Evolutionary conservation across 345 rosid species (phyloP), one percentile per base, ranked within the genome.

Genomic region (Ceriops decandra): DNA sequence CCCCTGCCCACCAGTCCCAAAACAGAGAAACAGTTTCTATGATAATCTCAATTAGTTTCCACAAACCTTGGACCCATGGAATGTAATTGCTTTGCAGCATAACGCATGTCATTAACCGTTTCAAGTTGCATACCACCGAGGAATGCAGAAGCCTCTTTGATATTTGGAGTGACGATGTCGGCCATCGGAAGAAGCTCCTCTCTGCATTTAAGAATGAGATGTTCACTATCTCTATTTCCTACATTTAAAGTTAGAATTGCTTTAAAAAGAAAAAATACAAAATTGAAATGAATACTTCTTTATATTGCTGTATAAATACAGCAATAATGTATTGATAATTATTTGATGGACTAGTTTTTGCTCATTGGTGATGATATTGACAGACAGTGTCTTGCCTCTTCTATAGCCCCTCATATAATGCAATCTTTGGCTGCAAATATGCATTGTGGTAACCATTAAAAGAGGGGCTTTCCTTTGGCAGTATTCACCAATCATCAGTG

Each of bases 91-190:
- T 88, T 85, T 46, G 85, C 95, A 8, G 96, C 99, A 74, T 84
- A 74, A 30, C 80, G 75, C 98, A 95, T 90, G 74, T 95, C 93
- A 49, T 69, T 85, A 66, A 90, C 81, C 28, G 93, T 85, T 80
- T 82, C 68, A 62, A 91, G 74, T 68, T 57, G 82, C 78, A 70
- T 47, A 31, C 89, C 90, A 64, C 82, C 90, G 61, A 95, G 95
- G 61, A 95, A 83, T 78, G 95, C 87, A 70, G 96, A 87, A 19
- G 98, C 96, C 76, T 95, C 98, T 80, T 86, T 90, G 63, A 91
- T 68, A 80, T 95, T 95, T 56, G 99, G 99, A 67, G 99, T 95
- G 53, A 91, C 75, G 46, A 95, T 79, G 75, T 90, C 90, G 63
- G 97, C 92, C 77, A 88, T 72, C 46, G 96, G 96, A 71, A 95